Conservation (phyloP, 805 yeast species). For the Cyberlindnera maritima region DNA sequence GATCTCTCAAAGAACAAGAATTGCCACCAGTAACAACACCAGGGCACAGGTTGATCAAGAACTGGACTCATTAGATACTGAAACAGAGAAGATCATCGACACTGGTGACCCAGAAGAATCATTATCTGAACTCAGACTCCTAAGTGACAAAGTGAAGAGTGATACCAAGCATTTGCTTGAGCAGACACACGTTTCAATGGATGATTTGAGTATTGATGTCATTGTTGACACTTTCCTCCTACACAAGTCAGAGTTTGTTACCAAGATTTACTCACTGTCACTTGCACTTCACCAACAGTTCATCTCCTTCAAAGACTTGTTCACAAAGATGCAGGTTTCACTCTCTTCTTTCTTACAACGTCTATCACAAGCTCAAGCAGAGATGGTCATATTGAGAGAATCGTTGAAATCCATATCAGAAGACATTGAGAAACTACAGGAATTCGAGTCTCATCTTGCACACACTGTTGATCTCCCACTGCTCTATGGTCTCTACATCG, state of each 20-base stretch:
- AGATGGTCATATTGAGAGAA: slow-evolving; percentile 23
- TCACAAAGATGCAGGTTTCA: slow-evolving; percentile 23
- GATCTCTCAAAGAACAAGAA: slow-evolving; percentile 30
- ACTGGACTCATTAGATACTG: slow-evolving; percentile 40
- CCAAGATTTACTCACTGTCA: slow-evolving; percentile 34
- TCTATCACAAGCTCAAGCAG: slow-evolving; percentile 20
- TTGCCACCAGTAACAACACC: slow-evolving; percentile 38
- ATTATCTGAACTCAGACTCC: slow-evolving; percentile 15
- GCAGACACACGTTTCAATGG: slow-evolving; percentile 12
- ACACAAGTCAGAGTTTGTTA: slow-evolving; percentile 28
- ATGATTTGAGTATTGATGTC: slow-evolving; percentile 20
- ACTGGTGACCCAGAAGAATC: slow-evolving; percentile 17
- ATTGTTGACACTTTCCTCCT: slow-evolving; percentile 23
- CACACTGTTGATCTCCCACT: slow-evolving; percentile 65
- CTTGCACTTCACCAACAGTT: slow-evolving; percentile 35
- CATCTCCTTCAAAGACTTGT: slow-evolving; percentile 33
- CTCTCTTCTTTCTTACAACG: slow-evolving; percentile 16
- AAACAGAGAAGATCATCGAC: slow-evolving; percentile 32
- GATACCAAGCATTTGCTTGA: slow-evolving; percentile 24
- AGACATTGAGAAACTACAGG: slow-evolving; percentile 28
- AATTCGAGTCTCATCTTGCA: slow-evolving; percentile 23
- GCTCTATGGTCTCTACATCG: slow-evolving; percentile 63
- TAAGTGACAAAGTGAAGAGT: slow-evolving; percentile 22
- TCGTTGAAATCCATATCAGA: slow-evolving; percentile 18
- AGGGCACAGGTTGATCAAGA: slow-evolving; percentile 36